phyloP scores from a whole-genome alignment of 208 protist species.

The Leishmania turanica region DNA sequence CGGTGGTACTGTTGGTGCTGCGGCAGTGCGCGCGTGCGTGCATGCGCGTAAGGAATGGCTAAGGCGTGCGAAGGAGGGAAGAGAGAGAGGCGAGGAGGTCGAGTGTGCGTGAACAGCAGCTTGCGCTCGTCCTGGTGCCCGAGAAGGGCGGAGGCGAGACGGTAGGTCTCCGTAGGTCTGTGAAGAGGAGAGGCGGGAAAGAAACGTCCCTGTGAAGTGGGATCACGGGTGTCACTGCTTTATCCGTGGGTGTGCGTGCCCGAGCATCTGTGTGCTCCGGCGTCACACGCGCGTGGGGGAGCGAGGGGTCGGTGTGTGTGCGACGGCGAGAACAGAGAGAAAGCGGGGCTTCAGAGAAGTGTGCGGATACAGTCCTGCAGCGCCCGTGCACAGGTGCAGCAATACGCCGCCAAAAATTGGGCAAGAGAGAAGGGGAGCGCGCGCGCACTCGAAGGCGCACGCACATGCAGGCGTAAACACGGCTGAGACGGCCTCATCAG shows the following conservation, averaged over 20 bases:
- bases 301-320: neutral
- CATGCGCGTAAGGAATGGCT: neutral
- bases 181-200: neutral
- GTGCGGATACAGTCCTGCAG: neutral
- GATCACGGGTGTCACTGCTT: neutral
- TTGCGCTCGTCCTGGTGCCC: neutral
- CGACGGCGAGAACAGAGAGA: neutral
- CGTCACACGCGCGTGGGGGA: no score
- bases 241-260: constrained; percentile 1
- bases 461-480: neutral
- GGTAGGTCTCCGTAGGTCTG: neutral
- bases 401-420: neutral
- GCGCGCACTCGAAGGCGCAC: neutral
- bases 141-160: neutral
- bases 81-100: neutral
- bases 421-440: neutral
- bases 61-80: neutral
- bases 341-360: neutral
- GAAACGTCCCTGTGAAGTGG: neutral
- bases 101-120: neutral
- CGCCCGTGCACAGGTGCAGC: neutral
- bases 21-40: neutral
- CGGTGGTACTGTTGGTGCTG: neutral
- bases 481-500: neutral
- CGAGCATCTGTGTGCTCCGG: no score